Base-by-base conservation (phyloP, 768 basidiomycete species). In the Tulasnella sp. region DNA sequence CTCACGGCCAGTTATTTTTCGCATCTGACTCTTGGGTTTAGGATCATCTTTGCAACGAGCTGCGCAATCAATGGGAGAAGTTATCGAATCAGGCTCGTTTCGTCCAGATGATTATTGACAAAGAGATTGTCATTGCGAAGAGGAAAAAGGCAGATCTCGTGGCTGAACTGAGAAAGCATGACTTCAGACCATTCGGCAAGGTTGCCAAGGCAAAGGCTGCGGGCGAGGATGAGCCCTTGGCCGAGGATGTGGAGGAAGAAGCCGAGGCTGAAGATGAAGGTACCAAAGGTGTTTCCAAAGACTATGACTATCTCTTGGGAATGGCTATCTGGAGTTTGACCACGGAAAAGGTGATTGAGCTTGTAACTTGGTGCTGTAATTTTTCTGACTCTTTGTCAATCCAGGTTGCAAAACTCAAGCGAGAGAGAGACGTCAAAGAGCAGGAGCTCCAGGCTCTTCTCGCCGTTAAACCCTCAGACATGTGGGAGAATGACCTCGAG, bases 261-360 rank as follows among this genome's bases (percentile, higher is more conserved):
- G 71, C 69, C 3, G 76, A 73, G 3, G 75, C 73, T 5, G 78
- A 69, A 12, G 75, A 65, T 43, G 63, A 66, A 10, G 65, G 60
- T 15, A 61, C 61, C 7, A 68, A 61, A 4, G 72, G 69, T 35
- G 65, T 67, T 9, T 58, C 67, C 4, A 71, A 72, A 25, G 92
- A 96, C 66, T 99, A 72, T 62, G 92, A 99, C 62, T 98, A 99
- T 66, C 67, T 99, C 45, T 69, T 99, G 53, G 79, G 87, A 13
- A 98, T 99, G 93, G 70, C 89, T 1, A 93, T 99, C 61, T 91
- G 78, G 72, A 93, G 83, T 67, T 69, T 99, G 70, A 99, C 93
- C 0, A 81, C 75, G 59, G 93, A 98, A 67, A 92, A 83, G 78
- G 88, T 84, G 37, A 9, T 63, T 35, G 1, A 44, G 15, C n/a